Base-by-base conservation (phyloP, 805 yeast species). In the Metschnikowia cubensis region DNA sequence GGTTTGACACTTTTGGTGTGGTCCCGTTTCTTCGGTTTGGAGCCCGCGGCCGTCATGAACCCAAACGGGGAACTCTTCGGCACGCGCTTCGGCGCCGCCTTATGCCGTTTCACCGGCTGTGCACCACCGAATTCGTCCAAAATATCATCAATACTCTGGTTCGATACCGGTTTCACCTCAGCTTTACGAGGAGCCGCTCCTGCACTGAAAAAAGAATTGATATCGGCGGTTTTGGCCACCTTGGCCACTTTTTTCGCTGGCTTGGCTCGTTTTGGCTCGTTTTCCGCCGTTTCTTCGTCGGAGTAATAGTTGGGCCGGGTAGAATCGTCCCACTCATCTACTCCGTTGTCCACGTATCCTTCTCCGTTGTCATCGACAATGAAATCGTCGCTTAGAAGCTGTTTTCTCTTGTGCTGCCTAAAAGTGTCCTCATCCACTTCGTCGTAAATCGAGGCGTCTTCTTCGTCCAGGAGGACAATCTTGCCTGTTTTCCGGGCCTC, bases 291-390 rank as follows among this genome's bases (percentile, higher is more conserved):
- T 18, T 77, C 82, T 33, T 80, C 86, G 38, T 81, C 85, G n/a
- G 82, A 78, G 52, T 76, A 77, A 59, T 79, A 80, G 47, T 74
- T 69, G 39, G 77, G 79, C 48, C 74, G 71, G 49, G 73, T 63
- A 33, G 73, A 67, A 36, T 73, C 76, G 51, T 84, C 95, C 91
- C 96, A 89, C 52, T 89, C 96, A 59, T 92, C 95, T 6, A 78
- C 87, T 50, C 99, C 99, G 39, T 87, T 87, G 59, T 94, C 98
- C 1, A 89, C 91, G 62, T 92, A 92, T 0, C 97, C 98, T 56
- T 85, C 86, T 31, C 97, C 97, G 57, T 87, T 83, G 65, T 92
- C 98, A 64, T 90, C 97, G 2, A 89, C 96, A 35, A 92, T 94
- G 64, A 92, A 92, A 65, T 92, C 97, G 61, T 92, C 97, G 53